These are phyloP conservation scores for Artemisia argyi DNA, from an alignment of 129 eudicot genomes.

Conservation along the genomic window DNA sequence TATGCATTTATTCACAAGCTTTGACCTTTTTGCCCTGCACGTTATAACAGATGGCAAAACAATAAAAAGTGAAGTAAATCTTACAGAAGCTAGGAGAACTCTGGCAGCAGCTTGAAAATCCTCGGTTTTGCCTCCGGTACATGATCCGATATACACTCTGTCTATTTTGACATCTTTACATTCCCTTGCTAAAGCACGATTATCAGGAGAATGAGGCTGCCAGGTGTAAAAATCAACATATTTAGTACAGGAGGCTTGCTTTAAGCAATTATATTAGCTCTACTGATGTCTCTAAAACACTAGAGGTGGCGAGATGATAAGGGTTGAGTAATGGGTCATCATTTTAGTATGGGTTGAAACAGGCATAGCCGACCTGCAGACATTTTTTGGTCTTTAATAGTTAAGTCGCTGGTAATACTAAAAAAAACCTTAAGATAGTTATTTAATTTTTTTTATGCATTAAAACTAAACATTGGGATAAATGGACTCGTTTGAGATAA, in stretches of 20 bases:
- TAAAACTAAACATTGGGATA: neutral
- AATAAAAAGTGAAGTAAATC: conserved; percentile 13
- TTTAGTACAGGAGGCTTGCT: neutral
- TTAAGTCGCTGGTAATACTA: neutral
- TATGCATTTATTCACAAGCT: no score
- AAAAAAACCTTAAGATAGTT: neutral
- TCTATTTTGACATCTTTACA: conserved; percentile 95
- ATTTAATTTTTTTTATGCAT: neutral
- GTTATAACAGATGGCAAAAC: neutral
- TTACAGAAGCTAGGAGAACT: conserved; percentile 83
- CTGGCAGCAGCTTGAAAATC: conserved; percentile 92
- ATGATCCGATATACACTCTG: conserved; percentile 95
- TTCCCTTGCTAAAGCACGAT: conserved; percentile 92
- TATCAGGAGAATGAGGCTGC: conserved; percentile 99
- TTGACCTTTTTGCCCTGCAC: neutral
- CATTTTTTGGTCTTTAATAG: neutral
- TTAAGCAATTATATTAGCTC: neutral
- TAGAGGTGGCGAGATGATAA: conserved; percentile 2
- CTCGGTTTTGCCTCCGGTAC: conserved; percentile 97
- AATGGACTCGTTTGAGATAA: neutral
- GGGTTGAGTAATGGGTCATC: neutral
- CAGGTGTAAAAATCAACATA: neutral
- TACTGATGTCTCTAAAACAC: neutral
- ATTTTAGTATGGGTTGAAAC: neutral
- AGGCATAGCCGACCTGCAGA: neutral